Evolutionary conservation across 1,284 basidiomycete genomes (phyloP), one percentile per base, ranked within the genome.

Genomic region (Stygiomarasmius scandens): DNA sequence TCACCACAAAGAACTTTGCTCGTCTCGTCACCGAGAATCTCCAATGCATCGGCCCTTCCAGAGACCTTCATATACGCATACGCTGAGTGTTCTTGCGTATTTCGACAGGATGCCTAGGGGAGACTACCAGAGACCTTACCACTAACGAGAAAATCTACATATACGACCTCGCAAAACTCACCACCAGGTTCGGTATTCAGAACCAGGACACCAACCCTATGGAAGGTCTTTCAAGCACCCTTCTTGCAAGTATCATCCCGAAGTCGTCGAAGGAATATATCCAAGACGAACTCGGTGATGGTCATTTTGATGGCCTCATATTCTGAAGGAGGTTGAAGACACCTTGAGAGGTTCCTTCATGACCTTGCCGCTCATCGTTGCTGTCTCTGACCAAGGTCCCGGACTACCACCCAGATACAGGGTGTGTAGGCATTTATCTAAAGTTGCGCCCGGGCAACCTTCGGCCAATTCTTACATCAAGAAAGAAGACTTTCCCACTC

Each of bases 381-480:
- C 55, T 2, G 50, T 61, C 12, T 63, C 66, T 20, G 50, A 54
- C n/a, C 57, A 63, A 45, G 63, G 60, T 24, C 62, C 65, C 2
- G 63, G 55, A 10, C 3, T 34, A 11, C 66, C 65, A 1, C 58
- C 64, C 27, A 68, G 69, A 51, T 24, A 58, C 6, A 44, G 66
- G 3, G 55, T 69, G 2, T 68, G 66, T 49, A 56, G 64, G 14
- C 60, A 70, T 54, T 61, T 66, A 3, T 70, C 66, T 3, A 67
- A 64, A 50, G 59, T 34, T 5, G 34, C 36, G 2, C 32, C 32
- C 14, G 38, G n/a, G 16, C 38, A 19, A 19, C 34, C 58, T 16
- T 70, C 73, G 0, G 66, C 70, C 2, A 77, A 77, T 53, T 65
- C 64, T n/a, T 62, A 59, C 41, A 64, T 73, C 6, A 54, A 70